A percentile compares a stretch with the other conserved stretches of the same genome.
These are phyloP conservation scores for Alternaria ventricosa DNA, from an alignment of 2,329 filamentous ascomycete genomes.

Conservation along the genomic window DNA sequence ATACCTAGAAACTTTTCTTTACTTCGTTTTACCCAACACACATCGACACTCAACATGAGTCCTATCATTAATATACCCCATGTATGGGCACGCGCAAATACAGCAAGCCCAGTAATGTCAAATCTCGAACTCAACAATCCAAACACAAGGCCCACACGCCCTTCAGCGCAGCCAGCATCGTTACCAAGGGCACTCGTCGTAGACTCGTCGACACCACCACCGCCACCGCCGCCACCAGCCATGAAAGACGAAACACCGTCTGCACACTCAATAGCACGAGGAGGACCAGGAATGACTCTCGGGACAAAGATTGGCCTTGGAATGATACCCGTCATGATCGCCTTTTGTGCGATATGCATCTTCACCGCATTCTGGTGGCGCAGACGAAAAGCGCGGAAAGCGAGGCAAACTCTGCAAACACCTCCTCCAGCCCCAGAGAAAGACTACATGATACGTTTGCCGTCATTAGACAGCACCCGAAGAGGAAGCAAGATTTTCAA, in stretches of 20 bases:
- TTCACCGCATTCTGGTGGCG: conserved; percentile 29
- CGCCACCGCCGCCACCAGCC: background rate
- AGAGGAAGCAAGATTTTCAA: conserved; percentile 27
- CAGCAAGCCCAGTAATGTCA: background rate
- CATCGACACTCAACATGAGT: background rate
- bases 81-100: background rate
- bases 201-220: background rate
- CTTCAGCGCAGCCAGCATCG: background rate
- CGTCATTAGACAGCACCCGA: conserved; percentile 13
- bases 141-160: background rate
- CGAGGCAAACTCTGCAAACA: background rate
- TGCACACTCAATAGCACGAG: background rate
- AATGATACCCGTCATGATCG: conserved; percentile 30
- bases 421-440: conserved; percentile 22
- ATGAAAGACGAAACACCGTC: background rate
- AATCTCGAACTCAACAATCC: background rate
- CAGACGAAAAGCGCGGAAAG: conserved; percentile 10
- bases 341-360: conserved; percentile 20
- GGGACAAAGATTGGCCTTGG: conserved; percentile 31
- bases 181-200: background rate
- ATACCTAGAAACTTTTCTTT: background rate
- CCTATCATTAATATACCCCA: conserved; percentile 2
- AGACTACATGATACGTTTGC: conserved; percentile 10
- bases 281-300: conserved; percentile 3
- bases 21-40: background rate